phyloP scores from a whole-genome alignment of 345 rosid genomes.

The Euphorbia peplus region DNA sequence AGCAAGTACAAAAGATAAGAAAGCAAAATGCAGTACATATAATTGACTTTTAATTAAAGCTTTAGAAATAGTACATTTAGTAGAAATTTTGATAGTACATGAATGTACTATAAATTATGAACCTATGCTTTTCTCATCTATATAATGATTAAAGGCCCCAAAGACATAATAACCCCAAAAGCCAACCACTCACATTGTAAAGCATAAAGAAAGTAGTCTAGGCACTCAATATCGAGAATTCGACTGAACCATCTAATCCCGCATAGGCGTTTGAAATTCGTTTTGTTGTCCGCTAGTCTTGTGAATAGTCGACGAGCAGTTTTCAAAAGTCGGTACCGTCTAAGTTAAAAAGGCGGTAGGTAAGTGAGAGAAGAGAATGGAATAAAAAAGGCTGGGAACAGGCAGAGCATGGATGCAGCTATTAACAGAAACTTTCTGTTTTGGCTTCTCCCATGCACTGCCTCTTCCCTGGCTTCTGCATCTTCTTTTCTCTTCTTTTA shows the following conservation, averaged over 20 bases:
- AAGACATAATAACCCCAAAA: slow-evolving; percentile 7
- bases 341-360: not conserved
- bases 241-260: no score
- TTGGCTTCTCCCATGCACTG: slow-evolving; percentile 81
- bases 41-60: no score
- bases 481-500: not conserved
- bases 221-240: no score
- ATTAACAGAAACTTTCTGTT: slow-evolving; percentile 39
- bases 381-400: slow-evolving; percentile 44
- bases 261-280: no score
- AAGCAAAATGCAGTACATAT: not conserved
- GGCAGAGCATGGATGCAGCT: slow-evolving; percentile 69
- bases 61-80: slow-evolving; percentile 28
- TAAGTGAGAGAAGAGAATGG: slow-evolving; percentile 5
- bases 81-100: slow-evolving; percentile 28
- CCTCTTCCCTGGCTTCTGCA: slow-evolving; percentile 89
- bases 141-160: slow-evolving; percentile 8
- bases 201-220: no score
- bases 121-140: not conserved
- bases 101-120: slow-evolving; percentile 13
- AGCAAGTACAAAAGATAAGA: slow-evolving; percentile 6
- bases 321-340: no score
- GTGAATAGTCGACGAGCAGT: no score
- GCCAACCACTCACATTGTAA: no score
- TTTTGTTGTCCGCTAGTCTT: no score